Evolutionary conservation across 2,329 filamentous ascomycete genomes (phyloP).

Genomic region (Xylariaceae sp.): DNA sequence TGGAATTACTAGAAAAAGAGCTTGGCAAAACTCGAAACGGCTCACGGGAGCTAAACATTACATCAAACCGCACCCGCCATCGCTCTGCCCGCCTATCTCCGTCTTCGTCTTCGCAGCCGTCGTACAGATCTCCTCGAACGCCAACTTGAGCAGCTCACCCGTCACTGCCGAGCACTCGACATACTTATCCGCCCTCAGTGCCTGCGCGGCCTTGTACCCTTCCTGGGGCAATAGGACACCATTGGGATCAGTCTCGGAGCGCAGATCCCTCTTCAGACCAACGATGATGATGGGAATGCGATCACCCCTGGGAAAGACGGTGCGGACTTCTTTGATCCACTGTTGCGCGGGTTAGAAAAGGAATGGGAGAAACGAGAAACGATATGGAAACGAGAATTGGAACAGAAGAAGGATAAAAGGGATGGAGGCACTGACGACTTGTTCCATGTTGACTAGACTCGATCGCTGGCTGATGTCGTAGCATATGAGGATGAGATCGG

Average conservation of each 20-base stretch:
- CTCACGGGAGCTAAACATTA: conserved; percentile 16
- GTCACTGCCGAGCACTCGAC: conserved; percentile 59
- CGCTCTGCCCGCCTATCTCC: conserved; percentile 46
- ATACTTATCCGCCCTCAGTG: conserved; percentile 57
- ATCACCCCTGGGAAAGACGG: conserved; percentile 43
- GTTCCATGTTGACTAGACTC: conserved; percentile 54
- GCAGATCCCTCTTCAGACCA: conserved; percentile 56
- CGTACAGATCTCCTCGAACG: conserved; percentile 56
- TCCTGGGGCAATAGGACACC: conserved; percentile 59
- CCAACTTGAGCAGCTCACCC: conserved; percentile 52
- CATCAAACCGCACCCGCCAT: conserved; percentile 43
- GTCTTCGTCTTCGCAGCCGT: conserved; percentile 48
- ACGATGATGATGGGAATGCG: conserved; percentile 51
- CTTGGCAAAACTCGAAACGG: not conserved
- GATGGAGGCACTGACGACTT: conserved; percentile 40
- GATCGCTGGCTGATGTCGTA: conserved; percentile 57
- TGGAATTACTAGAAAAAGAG: not conserved
- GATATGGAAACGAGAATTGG: too few species aligned
- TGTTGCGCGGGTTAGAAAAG: conserved; percentile 27
- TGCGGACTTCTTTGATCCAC: conserved; percentile 54
- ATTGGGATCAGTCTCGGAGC: conserved; percentile 53
- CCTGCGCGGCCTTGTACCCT: conserved; percentile 51
- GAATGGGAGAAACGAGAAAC: not conserved
- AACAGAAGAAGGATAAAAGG: not conserved
- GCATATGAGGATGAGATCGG: conserved; percentile 55